Evolutionary conservation across 2,329 filamentous ascomycete genomes (phyloP), one percentile per base, ranked within the genome.

Genomic region (Hypoxylon sp.): DNA sequence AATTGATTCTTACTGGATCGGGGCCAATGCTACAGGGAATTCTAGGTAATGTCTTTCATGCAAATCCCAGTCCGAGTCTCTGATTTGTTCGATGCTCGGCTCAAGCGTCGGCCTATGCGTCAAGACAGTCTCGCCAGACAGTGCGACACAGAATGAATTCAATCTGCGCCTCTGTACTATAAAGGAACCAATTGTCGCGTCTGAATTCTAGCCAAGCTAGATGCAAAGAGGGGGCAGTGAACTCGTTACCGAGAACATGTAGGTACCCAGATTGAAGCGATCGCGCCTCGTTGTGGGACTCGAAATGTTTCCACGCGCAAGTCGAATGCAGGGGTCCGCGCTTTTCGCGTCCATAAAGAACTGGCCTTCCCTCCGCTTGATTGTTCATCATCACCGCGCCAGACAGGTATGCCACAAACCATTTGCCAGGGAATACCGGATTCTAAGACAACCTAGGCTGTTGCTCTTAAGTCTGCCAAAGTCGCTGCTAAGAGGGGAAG

Each of bases 111-210:
- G 46, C 45, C 43, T 41, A 50, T 58, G 68, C 68, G 58, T 70
- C 59, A 55, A 69, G 38, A 62, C 46, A 17, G 73, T 75, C 69
- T 72, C 72, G 71, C 68, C 50, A 68, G 41, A 49, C 49, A 65
- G 41, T 41, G 30, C 55, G 23, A 43, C 36, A 45, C 51, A 58
- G 41, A 49, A 52, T 62, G 30, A 50, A 38, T 53, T 55, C 52
- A 62, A 70, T 64, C 67, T 65, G 60, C 64, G 60, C 36, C 61
- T 65, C 63, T 59, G 64, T 60, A 64, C 36, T 34, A 41, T 30
- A 49, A 53, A 60, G 52, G 19, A 55, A 28, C 75, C 75, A 77
- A 77, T 78, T 55, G 67, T 76, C 75, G 70, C 76, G 75, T 77
- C 71, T 17, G 43, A 52, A 69, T 67, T 17, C 28, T 45, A 51